phyloP scores from a whole-genome alignment of 2,329 filamentous ascomycete species.

The Clarireedia monteithiana region DNA sequence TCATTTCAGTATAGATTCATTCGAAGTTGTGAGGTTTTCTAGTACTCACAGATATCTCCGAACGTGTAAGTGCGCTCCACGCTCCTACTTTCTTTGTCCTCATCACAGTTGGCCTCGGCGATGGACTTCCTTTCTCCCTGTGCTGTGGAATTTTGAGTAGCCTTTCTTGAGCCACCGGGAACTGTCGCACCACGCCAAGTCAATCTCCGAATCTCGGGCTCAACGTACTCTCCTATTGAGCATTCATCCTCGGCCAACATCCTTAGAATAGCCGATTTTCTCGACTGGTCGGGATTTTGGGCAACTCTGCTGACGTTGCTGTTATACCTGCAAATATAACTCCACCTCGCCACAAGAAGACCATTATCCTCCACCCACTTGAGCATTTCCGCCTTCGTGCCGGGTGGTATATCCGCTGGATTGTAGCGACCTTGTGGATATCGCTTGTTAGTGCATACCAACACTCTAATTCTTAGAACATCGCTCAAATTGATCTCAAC shows the following conservation, averaged over 20 bases:
- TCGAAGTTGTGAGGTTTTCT: conserved; percentile 17
- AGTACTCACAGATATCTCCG: background rate
- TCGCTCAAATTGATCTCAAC: conserved; percentile 35
- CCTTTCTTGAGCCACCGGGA: conserved; percentile 33
- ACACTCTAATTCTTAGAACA: conserved; percentile 34
- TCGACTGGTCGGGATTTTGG: background rate
- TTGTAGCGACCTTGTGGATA: conserved; percentile 34
- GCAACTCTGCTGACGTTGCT: background rate
- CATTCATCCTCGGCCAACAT: background rate
- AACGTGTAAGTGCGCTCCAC: background rate
- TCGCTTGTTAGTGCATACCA: conserved; percentile 48
- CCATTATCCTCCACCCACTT: conserved; percentile 9
- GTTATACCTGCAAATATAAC: background rate
- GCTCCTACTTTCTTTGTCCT: background rate
- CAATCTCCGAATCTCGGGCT: background rate
- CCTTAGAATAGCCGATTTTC: background rate
- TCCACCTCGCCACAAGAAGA: background rate
- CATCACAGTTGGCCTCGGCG: background rate
- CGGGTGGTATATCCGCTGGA: background rate
- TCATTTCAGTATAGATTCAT: conserved; percentile 48
- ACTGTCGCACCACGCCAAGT: conserved; percentile 35
- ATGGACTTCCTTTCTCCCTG: conserved; percentile 6
- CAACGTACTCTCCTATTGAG: background rate
- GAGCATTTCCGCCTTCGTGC: background rate
- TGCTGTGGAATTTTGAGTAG: background rate